Conservation (phyloP, 1,139 yeast species). For the Candida albicans region DNA sequence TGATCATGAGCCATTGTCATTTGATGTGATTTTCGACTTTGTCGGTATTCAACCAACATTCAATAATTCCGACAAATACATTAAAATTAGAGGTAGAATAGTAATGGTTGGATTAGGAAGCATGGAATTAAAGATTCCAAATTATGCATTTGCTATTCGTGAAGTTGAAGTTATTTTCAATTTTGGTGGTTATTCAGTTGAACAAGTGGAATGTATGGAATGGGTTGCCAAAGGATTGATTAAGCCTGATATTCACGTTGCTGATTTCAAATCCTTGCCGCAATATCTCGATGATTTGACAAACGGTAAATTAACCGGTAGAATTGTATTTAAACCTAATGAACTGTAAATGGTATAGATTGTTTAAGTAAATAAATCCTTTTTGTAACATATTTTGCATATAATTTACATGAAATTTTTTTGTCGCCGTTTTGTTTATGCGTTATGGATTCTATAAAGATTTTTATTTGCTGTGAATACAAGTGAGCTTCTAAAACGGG, state of each 20-base stretch:
- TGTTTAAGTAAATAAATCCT: too few relatives aligned
- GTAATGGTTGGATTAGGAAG: conserved; percentile 47
- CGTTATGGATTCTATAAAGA: too few relatives aligned
- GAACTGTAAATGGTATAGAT: conserved; percentile 11
- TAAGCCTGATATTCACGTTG: conserved; percentile 36
- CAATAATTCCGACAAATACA: conserved; percentile 33
- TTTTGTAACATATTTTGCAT: too few relatives aligned
- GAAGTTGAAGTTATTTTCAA: conserved; percentile 43
- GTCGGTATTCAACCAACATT: conserved; percentile 44
- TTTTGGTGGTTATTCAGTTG: conserved; percentile 49
- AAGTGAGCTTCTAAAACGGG: too few relatives aligned
- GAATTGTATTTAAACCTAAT: conserved; percentile 44
- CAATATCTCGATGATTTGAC: conserved; percentile 34
- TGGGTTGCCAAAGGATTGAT: conserved; percentile 45
- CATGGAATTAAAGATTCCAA: conserved; percentile 29
- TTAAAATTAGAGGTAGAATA: conserved; percentile 39
- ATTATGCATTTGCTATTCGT: conserved; percentile 39
- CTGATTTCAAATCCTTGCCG: conserved; percentile 38
- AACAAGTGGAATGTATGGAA: conserved; percentile 45
- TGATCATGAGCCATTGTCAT: conserved; percentile 30
- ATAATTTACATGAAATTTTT: too few relatives aligned
- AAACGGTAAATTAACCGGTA: conserved; percentile 42
- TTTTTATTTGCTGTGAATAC: too few relatives aligned
- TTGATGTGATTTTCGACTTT: conserved; percentile 47
- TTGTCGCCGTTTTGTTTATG: too few relatives aligned